Percentiles rank a stretch among this genome's conserved stretches.
Evolutionary conservation across 306 rosid genomes (phyloP).

Genomic region (Ammopiptanthus mongolicus): DNA sequence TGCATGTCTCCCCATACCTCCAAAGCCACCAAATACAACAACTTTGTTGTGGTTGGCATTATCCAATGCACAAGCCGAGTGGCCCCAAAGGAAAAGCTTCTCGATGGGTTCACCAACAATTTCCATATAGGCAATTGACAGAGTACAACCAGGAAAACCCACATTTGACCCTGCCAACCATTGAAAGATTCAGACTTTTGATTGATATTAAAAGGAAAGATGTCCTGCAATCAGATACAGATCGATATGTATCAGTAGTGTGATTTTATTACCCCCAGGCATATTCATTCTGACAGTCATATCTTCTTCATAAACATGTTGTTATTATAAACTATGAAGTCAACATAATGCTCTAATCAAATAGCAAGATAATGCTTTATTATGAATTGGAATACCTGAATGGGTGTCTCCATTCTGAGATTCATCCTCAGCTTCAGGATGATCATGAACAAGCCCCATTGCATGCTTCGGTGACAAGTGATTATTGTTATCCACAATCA

Average conservation of each 20-base stretch:
- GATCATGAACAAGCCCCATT: slow-evolving; percentile 18
- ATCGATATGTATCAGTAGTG: slow-evolving; percentile 43
- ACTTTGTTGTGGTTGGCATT: slow-evolving; percentile 28
- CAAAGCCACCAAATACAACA: slow-evolving; percentile 85
- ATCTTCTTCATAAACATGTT: neutral
- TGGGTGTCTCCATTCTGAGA: slow-evolving; percentile 9
- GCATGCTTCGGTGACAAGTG: neutral
- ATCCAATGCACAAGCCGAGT: slow-evolving; percentile 53
- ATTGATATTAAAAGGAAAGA: slow-evolving; percentile 58
- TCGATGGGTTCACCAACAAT: slow-evolving; percentile 58
- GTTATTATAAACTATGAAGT: neutral
- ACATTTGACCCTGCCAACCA: slow-evolving; percentile 73
- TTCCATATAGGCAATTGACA: slow-evolving; percentile 47
- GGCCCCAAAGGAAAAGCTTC: slow-evolving; percentile 90
- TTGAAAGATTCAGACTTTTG: slow-evolving; percentile 80
- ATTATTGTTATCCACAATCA: neutral
- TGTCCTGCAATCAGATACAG: slow-evolving; percentile 74
- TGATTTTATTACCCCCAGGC: slow-evolving; percentile 18
- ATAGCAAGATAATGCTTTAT: neutral
- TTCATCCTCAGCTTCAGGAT: slow-evolving; percentile 17
- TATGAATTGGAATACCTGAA: slow-evolving; percentile 42
- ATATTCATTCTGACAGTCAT: neutral
- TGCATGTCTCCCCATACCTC: slow-evolving; percentile 87
- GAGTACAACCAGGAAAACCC: slow-evolving; percentile 34
- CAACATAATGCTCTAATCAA: neutral